Percentiles rank a stretch among this genome's conserved stretches.
phyloP scores from a whole-genome alignment of 805 yeast species.

The Pichia cephalocereana region DNA sequence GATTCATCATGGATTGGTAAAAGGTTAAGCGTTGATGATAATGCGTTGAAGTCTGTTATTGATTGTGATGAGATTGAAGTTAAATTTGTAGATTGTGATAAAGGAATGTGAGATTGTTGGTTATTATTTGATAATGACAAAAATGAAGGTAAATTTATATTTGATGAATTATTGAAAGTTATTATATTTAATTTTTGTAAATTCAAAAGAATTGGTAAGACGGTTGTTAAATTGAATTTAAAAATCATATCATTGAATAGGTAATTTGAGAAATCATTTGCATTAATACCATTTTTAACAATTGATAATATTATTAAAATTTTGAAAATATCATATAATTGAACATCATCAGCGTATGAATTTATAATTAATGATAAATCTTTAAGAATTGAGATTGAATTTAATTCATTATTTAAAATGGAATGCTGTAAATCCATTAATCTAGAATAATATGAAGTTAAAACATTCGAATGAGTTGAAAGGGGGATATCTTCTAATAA shows the following conservation, averaged over 20 bases:
- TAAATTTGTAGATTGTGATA: no score
- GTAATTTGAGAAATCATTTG: slow-evolving; percentile 43
- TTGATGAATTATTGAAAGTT: slow-evolving; percentile 17
- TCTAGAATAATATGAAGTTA: slow-evolving; percentile 29
- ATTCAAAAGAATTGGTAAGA: slow-evolving; percentile 37
- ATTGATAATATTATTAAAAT: slow-evolving; percentile 50
- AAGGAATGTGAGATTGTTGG: background rate
- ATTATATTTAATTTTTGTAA: slow-evolving; percentile 40
- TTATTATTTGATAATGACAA: slow-evolving; percentile 7
- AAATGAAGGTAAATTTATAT: slow-evolving; percentile 10
- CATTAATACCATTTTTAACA: slow-evolving; percentile 59
- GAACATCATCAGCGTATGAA: slow-evolving; percentile 35
- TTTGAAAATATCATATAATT: slow-evolving; percentile 38
- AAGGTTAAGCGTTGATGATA: slow-evolving; percentile 36
- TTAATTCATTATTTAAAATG: slow-evolving; percentile 44
- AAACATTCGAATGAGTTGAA: background rate
- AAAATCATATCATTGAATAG: slow-evolving; percentile 49
- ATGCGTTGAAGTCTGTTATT: slow-evolving; percentile 26
- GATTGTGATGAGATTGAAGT: slow-evolving; percentile 13
- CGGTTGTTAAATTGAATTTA: slow-evolving; percentile 50
- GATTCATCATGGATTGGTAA: slow-evolving; percentile 28
- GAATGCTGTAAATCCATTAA: slow-evolving; percentile 62
- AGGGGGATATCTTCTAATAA: slow-evolving; percentile 6
- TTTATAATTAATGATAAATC: slow-evolving; percentile 27
- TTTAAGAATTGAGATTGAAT: slow-evolving; percentile 22